Base-by-base conservation (phyloP, 148 eudicot genomes). In the Suaeda aralocaspica region DNA sequence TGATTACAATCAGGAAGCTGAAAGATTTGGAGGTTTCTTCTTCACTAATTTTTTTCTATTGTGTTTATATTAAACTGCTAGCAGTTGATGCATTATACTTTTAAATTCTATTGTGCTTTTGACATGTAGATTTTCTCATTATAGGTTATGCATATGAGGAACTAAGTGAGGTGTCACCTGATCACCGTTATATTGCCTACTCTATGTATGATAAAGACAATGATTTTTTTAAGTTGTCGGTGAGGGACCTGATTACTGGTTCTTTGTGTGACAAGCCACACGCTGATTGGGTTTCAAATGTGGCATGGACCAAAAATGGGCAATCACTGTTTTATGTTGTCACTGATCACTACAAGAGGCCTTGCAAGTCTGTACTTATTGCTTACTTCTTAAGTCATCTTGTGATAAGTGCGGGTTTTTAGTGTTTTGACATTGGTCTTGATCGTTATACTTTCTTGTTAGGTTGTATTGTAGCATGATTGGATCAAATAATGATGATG, bases 131-230 rank as follows among this genome's bases (percentile, higher is more conserved):
- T 48, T 34, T 45, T 22, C 30, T 6, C 10, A 15, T 74, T 70
- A 15, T 81, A 93, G 98, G 98, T 84, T 88, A 81, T 87, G 86
- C 96, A 70, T 90, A 80, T 77, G 98, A 93, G 82, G 98, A 90
- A 82, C 49, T 88, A 41, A 90, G 96, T 22, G 98, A 93, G 77
- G 84, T 93, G 64, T 93, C 98, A 11, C 96, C 98, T 9, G 98
- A 93, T 81, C 98, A 93, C 74, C 86, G 84, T 19, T 83, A 72
- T 82, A 83, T 93, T 78, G 98, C 96, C 16, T 93, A 93, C 77
- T 88, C 96, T 60, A 90, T 93, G 96, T 93, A 86, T 75, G 98
- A 90, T 72, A 93, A 93, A 80, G 98, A 93, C 70, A 88, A 88
- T 64, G 96, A 90, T 78, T 87, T 68, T 79, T 91, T 90, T 78